Evolutionary conservation across 257 asterid genomes (phyloP).

Genomic region (Anisodus tanguticus): DNA sequence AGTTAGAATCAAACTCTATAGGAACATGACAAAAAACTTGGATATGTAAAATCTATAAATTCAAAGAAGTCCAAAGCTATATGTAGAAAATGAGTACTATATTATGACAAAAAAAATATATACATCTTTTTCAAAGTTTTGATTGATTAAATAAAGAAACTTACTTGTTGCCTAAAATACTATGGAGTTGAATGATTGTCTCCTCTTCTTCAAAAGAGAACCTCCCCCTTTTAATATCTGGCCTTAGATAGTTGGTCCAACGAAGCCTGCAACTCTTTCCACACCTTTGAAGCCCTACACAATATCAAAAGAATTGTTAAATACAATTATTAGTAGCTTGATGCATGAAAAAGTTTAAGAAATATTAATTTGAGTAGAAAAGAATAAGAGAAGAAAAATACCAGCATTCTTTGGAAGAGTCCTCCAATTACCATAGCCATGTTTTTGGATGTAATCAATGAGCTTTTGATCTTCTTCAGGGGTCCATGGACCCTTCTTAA

Average conservation of each 20-base stretch:
- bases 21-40: neutral
- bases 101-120: neutral
- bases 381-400: conserved; percentile 15
- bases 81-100: neutral
- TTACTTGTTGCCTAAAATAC: conserved; percentile 86
- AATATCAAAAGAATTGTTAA: neutral
- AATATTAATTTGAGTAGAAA: neutral
- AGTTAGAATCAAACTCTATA: neutral
- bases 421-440: conserved; percentile 86
- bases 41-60: neutral
- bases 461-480: conserved; percentile 81
- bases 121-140: neutral
- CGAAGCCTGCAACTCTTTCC: conserved; percentile 88
- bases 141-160: neutral
- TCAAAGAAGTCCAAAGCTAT: neutral
- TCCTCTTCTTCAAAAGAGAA: conserved; percentile 85
- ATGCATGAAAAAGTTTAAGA: neutral
- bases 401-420: conserved; percentile 87
- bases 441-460: conserved; percentile 58
- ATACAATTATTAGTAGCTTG: neutral
- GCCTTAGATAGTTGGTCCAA: conserved; percentile 89
- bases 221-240: conserved; percentile 77
- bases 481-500: conserved; percentile 94
- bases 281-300: conserved; percentile 75
- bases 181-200: conserved; percentile 75